Evolutionary conservation across 768 basidiomycete species (phyloP).

Genomic region (Leccinum ochraceum): DNA sequence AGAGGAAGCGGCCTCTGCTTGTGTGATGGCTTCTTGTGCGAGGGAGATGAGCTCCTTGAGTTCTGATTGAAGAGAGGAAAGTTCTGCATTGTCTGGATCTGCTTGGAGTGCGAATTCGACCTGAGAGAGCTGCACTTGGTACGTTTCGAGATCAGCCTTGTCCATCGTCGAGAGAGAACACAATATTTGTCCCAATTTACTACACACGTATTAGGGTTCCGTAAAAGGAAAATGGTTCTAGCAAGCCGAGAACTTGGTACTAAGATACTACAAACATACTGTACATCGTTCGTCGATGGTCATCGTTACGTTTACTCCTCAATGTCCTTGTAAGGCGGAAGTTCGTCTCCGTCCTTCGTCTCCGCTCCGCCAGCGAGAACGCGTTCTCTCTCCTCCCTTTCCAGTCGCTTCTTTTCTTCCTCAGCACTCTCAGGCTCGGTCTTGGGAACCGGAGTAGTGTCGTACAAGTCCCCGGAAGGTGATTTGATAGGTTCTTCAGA

Average conservation of each 20-base stretch:
- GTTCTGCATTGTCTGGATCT: conserved; percentile 75
- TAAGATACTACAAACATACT: background rate
- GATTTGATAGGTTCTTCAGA: conserved; percentile 28
- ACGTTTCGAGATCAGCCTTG: conserved; percentile 81
- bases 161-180: conserved; percentile 32
- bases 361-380: conserved; percentile 33
- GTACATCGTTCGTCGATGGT: background rate
- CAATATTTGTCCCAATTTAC: background rate
- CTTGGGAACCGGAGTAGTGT: conserved; percentile 25
- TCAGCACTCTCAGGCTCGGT: conserved; percentile 49
- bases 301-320: conserved; percentile 10
- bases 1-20: conserved; percentile 64
- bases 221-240: conserved; percentile 17
- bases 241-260: background rate
- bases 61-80: conserved; percentile 71
- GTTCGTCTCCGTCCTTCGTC: conserved; percentile 33
- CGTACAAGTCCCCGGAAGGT: conserved; percentile 33
- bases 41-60: conserved; percentile 83
- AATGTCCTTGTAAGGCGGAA: conserved; percentile 48
- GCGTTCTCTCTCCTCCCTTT: conserved; percentile 67
- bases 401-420: conserved; percentile 67
- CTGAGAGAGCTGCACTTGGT: conserved; percentile 87
- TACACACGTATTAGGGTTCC: conserved; percentile 15
- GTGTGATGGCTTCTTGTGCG: conserved; percentile 69
- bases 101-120: conserved; percentile 77